Base-by-base conservation (phyloP, 2,329 filamentous ascomycete species). In the Helotiales sp. region DNA sequence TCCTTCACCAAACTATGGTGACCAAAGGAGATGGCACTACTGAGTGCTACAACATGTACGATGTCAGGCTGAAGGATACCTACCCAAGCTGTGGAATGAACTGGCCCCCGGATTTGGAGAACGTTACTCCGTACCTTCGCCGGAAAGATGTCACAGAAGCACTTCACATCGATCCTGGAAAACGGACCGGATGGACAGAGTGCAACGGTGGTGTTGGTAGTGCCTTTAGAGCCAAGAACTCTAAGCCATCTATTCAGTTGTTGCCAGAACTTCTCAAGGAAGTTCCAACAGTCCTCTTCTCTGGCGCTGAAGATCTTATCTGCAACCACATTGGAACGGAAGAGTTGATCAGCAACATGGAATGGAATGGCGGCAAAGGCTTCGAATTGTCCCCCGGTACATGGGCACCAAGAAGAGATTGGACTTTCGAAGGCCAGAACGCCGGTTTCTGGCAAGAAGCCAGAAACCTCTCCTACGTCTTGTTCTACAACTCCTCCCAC, bases 261-360 rank as follows among this genome's bases (percentile, higher is more conserved):
- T 83, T 99, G 1, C 95, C 96, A 0, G 89, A 87, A 2, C 80
- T 99, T 20, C 84, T 99, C 10, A 85, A 90, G 71, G 85, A 96
- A 65, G 81, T 98, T 10, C 90, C 91, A 1, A 85, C 97, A 47
- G 82, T 97, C 1, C 87, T 99, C 22, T 99, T 98, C 82, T 97
- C 93, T 2, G 96, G 96, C 61, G 92, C 94, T 68, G 89, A 97
- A 75, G 96, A 99, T 78, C 82, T 98, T 26, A 98, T 99, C 74
- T 99, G 96, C 86, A 99, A 99, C 78, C 93, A 99, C 77, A 82
- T 97, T 32, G 96, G 96, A 66, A 99, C 96, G 0, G 96, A 99
- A 78, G 87, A 91, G 30, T 80, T 99, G 72, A 97, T 99, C 76
- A 89, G 91, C 78, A 94, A 93, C 75, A 89, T 99, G 87, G 82